phyloP scores from a whole-genome alignment of 192 early-diverging fungal genomes.

The Coemansia asiatica region DNA sequence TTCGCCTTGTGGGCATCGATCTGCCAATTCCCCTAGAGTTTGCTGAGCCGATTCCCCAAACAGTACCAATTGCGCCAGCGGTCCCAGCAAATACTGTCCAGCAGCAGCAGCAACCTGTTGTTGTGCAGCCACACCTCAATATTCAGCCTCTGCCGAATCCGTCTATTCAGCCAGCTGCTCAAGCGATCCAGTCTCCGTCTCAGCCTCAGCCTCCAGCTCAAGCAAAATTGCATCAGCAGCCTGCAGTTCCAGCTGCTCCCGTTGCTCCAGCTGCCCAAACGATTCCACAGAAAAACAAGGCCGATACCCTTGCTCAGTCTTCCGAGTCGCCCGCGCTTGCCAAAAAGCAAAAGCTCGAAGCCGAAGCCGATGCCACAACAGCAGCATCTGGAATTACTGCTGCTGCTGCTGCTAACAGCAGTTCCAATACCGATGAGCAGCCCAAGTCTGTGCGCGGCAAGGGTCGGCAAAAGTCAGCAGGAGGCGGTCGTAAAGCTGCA shows the following conservation, averaged over 20 bases:
- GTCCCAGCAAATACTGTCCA: neutral
- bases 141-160: conserved; percentile 35
- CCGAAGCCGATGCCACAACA: neutral
- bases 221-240: conserved; percentile 2
- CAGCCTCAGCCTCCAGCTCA: conserved; percentile 5
- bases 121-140: conserved; percentile 17
- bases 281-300: conserved; percentile 44
- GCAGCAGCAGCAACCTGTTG: conserved; percentile 1
- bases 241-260: neutral
- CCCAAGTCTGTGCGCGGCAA: conserved; percentile 29
- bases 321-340: neutral
- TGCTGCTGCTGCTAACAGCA: neutral
- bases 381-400: too few species aligned
- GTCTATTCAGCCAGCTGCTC: neutral
- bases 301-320: neutral
- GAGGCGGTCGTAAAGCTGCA: conserved; percentile 16
- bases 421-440: conserved; percentile 21
- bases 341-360: conserved; percentile 32
- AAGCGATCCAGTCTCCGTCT: conserved; percentile 2
- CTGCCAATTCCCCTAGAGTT: conserved; percentile 36
- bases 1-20: conserved; percentile 41
- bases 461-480: conserved; percentile 19
- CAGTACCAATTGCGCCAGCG: conserved; percentile 19
- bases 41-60: conserved; percentile 6
- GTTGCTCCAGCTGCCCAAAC: conserved; percentile 3